A percentile compares a stretch with the other conserved stretches of the same genome.
Conservation (phyloP, 2,329 filamentous ascomycete genomes). For the Pleoardoris graminearum region DNA sequence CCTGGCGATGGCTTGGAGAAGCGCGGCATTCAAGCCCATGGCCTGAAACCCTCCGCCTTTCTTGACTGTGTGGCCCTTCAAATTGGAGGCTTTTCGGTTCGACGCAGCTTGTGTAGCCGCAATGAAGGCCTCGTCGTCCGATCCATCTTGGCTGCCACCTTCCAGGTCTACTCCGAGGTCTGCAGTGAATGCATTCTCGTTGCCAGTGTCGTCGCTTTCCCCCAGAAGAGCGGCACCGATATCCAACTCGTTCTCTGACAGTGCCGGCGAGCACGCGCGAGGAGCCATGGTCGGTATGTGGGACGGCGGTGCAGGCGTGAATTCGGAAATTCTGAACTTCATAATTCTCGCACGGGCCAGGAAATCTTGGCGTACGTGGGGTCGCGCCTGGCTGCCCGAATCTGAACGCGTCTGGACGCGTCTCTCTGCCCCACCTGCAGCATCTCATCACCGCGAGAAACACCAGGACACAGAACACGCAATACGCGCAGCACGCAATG, state of each 20-base stretch:
- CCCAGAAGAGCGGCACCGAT: constrained; percentile 79
- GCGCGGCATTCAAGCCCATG: constrained; percentile 81
- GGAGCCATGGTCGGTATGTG: constrained; percentile 63
- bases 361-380: constrained; percentile 39
- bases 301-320: not conserved
- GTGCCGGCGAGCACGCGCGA: constrained; percentile 76
- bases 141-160: constrained; percentile 59
- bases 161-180: constrained; percentile 42
- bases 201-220: constrained; percentile 56
- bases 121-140: constrained; percentile 84
- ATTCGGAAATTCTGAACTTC: constrained; percentile 15
- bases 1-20: constrained; percentile 86
- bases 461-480: not conserved
- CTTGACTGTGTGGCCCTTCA: constrained; percentile 85
- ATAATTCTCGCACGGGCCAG: constrained; percentile 28
- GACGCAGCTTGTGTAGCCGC: constrained; percentile 82
- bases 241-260: constrained; percentile 89
- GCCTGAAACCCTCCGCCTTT: constrained; percentile 96
- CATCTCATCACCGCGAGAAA: not conserved
- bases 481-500: constrained; percentile 16
- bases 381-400: constrained; percentile 10
- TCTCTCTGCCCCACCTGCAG: constrained; percentile 17
- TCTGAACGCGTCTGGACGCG: constrained; percentile 32
- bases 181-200: constrained; percentile 43
- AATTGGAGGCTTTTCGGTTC: constrained; percentile 79